phyloP scores from a whole-genome alignment of 331 rosid species.

The Spiraea crenata region DNA sequence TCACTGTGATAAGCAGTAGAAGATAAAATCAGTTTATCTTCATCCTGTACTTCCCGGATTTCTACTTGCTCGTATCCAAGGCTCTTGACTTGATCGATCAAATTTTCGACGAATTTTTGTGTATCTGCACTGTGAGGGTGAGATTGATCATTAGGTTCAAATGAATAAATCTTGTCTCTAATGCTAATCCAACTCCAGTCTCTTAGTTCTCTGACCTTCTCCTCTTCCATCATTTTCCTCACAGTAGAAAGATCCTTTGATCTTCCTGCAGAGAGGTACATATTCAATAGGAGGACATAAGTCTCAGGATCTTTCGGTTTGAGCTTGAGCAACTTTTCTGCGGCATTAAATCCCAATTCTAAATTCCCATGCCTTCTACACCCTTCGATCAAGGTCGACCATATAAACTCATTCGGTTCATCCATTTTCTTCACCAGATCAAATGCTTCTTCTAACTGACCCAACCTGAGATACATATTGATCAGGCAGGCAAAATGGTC shows the following conservation, averaged over 20 bases:
- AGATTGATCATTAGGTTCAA: slow-evolving; percentile 61
- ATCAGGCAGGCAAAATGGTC: slow-evolving; percentile 77
- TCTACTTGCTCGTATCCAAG: slow-evolving; percentile 58
- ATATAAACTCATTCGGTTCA: slow-evolving; percentile 68
- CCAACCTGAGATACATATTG: slow-evolving; percentile 73
- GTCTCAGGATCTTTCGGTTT: slow-evolving; percentile 63
- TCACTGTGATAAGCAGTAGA: slow-evolving; percentile 65
- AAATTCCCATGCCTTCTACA: slow-evolving; percentile 66
- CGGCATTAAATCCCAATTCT: slow-evolving; percentile 65
- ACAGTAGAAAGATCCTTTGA: slow-evolving; percentile 64
- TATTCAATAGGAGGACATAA: slow-evolving; percentile 49
- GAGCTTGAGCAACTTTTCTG: slow-evolving; percentile 70
- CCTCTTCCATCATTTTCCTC: slow-evolving; percentile 67
- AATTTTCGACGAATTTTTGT: slow-evolving; percentile 46
- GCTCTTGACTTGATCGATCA: slow-evolving; percentile 53
- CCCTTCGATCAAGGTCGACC: slow-evolving; percentile 72
- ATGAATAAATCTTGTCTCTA: slow-evolving; percentile 64
- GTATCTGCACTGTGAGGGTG: slow-evolving; percentile 34
- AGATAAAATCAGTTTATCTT: slow-evolving; percentile 32
- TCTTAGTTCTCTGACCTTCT: slow-evolving; percentile 50
- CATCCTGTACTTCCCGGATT: slow-evolving; percentile 43
- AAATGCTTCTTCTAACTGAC: slow-evolving; percentile 69
- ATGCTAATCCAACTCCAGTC: slow-evolving; percentile 96
- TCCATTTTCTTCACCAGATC: slow-evolving; percentile 57
- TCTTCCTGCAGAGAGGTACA: slow-evolving; percentile 58